Evolutionary conservation across 1,139 yeast genomes (phyloP), one percentile per base, ranked within the genome.

Genomic region (Spathaspora sp.): DNA sequence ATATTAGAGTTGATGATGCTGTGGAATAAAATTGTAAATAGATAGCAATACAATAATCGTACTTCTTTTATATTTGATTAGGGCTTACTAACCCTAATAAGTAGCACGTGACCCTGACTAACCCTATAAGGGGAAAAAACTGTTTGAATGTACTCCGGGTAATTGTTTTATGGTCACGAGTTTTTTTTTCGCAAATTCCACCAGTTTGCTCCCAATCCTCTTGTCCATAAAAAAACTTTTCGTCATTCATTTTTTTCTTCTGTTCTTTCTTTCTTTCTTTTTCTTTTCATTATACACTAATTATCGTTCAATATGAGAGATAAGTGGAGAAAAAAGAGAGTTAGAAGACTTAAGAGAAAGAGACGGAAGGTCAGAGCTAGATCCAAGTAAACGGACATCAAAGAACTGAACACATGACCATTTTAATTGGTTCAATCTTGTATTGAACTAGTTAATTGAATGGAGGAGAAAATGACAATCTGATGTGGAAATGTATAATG

Each of bases 291-390:
- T 53, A 54, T 50, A 58, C 62, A 59, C 62, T 60, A 57, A 59
- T 60, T 62, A 62, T 65, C 65, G 56, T 64, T 70, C 68, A 73
- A 60, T 56, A 86, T 86, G 95, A 86, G 95, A 84, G 81, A 84
- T 79, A 86, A 86, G 85, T 89, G 96, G 97, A 89, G 96, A 89
- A 90, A 90, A 87, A 90, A 90, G 95, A 89, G 97, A 89, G 95
- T 86, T 80, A 89, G 97, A 89, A 89, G 97, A 89, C 89, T 90
- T 74, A 90, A 90, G 87, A 88, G 97, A 86, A 90, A 90, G 95
- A 87, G 97, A 86, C 96, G 97, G 96, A 89, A 89, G 95, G 96
- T 90, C 70, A 88, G 97, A 88, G 97, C 97, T 79, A 89, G 97
- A 89, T 86, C 93, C 82, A 86, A 86, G 85, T 86, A 85, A 85